Base-by-base conservation (phyloP, 1,284 basidiomycete species). In the Fereydounia khargensis region DNA sequence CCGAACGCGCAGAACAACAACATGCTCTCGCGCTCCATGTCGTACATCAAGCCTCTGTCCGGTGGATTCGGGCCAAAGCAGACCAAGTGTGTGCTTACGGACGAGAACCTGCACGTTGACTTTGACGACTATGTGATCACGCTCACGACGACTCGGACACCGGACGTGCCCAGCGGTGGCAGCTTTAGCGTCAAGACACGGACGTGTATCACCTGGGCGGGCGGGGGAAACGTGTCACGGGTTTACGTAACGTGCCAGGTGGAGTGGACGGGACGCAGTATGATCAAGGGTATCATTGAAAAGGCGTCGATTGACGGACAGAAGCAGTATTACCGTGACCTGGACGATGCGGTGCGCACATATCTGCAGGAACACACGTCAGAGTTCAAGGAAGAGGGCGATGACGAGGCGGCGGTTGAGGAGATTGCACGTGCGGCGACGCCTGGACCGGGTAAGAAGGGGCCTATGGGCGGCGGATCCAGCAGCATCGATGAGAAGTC, bases 271-370 rank as follows among this genome's bases (percentile, higher is more conserved):
- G 92, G 92, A 18, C 82, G 91, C 64, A 94, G 89, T 77, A 96
- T 96, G 79, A 89, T 98, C 77, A 94, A 89, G 78, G 89, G 90
- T 45, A 89, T 98, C 67, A 95, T 98, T 69, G 91, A 96, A 71
- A 85, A 84, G 64, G 90, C 88, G 0, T 86, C 84, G 6, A 85
- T 96, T 39, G 92, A 96, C n/a, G 94, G 95, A 2, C 94, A 98
- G 74, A 92, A 87, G 77, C 80, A 82, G 40, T 95, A 92, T 74
- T 90, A 96, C 73, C 73, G 77, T 14, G 91, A 91, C 33, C 82
- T 97, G 5, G 89, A 94, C 59, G 82, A 80, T 56, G 85, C 85
- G 6, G 91, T 97, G 21, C 51, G 62, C 28, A 49, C 50, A 39
- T 94, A 97, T 79, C 91, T 97, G 69, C 82, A 86, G 51, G 85